Conservation (phyloP, 2,329 filamentous ascomycete species). For the Dactylellina leptospora region DNA sequence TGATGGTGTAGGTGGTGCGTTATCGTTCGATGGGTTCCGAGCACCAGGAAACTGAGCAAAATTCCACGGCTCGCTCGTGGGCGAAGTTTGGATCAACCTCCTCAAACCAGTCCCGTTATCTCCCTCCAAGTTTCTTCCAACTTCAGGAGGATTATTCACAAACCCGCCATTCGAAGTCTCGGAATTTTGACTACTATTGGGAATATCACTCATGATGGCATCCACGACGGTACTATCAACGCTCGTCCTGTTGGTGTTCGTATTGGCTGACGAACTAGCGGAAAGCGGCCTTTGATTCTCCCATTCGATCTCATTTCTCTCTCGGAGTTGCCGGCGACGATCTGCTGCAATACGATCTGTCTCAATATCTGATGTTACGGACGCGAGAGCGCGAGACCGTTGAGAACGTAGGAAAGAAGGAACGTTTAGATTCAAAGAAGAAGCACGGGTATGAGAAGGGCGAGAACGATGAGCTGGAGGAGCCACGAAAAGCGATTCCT, state of each 20-base stretch:
- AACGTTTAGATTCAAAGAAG: slow-evolving; percentile 26
- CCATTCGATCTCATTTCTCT: slow-evolving; percentile 52
- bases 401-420: slow-evolving; percentile 40
- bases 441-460: slow-evolving; percentile 14
- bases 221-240: slow-evolving; percentile 38
- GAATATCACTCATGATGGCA: slow-evolving; percentile 48
- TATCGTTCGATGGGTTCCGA: slow-evolving; percentile 26
- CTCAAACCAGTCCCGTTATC: slow-evolving; percentile 16
- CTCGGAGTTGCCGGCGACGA: slow-evolving; percentile 49
- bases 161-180: slow-evolving; percentile 22
- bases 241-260: slow-evolving; percentile 36
- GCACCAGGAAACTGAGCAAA: slow-evolving; percentile 22
- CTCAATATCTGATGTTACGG: slow-evolving; percentile 52
- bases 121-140: background rate
- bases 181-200: slow-evolving; percentile 27
- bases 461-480: no score
- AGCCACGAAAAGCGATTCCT: slow-evolving; percentile 6
- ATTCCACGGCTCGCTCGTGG: slow-evolving; percentile 41
- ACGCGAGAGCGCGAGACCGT: slow-evolving; percentile 36
- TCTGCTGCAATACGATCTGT: slow-evolving; percentile 51
- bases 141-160: slow-evolving; percentile 9
- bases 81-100: slow-evolving; percentile 15
- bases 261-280: slow-evolving; percentile 15
- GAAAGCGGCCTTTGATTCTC: slow-evolving; percentile 45
- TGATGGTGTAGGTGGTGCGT: slow-evolving; percentile 1